Percentiles rank a stretch among this genome's conserved stretches.
These are phyloP conservation scores for Trichoderma simmonsii DNA, from an alignment of 2,329 filamentous ascomycete species.

Conservation along the genomic window DNA sequence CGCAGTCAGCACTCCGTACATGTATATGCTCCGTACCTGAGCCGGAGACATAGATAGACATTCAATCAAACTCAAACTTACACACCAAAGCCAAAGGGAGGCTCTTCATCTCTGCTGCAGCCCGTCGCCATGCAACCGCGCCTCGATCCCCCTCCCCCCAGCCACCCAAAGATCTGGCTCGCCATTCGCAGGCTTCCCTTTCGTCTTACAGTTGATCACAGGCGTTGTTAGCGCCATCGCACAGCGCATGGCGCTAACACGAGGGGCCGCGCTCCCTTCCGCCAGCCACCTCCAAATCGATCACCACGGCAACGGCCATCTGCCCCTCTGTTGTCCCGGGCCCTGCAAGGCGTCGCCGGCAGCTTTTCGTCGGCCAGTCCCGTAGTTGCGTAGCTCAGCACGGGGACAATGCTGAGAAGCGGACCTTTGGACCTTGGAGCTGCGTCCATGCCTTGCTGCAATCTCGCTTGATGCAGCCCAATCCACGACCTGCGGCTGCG, in stretches of 20 bases:
- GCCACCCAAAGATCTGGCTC: constrained; percentile 7
- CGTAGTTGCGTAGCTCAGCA: constrained; percentile 15
- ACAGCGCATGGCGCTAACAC: constrained; percentile 12
- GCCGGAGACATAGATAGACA: neutral
- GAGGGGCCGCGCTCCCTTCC: constrained; percentile 17
- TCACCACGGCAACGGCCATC: constrained; percentile 22
- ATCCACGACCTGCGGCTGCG: neutral
- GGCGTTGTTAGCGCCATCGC: constrained; percentile 15
- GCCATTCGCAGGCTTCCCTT: neutral
- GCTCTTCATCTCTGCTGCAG: neutral
- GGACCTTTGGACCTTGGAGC: constrained; percentile 1
- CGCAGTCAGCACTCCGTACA: neutral
- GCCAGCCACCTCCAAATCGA: constrained; percentile 4
- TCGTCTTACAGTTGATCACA: neutral
- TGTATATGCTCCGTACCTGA: neutral
- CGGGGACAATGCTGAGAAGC: constrained; percentile 16
- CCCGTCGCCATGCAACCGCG: constrained; percentile 21
- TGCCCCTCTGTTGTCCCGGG: constrained; percentile 24
- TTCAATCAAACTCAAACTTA: neutral
- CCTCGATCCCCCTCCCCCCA: neutral
- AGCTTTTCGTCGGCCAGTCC: constrained; percentile 12
- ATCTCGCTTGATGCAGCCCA: constrained; percentile 20
- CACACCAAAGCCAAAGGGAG: neutral
- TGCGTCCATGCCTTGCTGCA: constrained; percentile 19
- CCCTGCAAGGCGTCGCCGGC: constrained; percentile 8